phyloP scores from a whole-genome alignment of 768 basidiomycete genomes.

The Clavaria fumosa region DNA sequence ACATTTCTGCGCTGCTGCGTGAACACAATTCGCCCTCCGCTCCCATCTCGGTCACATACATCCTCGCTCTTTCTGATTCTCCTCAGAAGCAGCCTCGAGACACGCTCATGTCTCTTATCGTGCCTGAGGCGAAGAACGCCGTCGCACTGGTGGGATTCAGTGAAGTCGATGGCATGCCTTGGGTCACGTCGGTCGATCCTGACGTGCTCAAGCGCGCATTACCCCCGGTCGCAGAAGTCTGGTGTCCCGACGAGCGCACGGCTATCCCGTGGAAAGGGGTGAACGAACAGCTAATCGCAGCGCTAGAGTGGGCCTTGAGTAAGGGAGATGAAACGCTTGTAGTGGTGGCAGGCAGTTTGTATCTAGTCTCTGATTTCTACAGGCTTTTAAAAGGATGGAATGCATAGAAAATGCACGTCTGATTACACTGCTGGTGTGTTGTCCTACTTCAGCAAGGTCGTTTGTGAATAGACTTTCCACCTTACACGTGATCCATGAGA shows the following conservation, averaged over 20 bases:
- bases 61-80: constrained; percentile 74
- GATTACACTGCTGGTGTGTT: no score
- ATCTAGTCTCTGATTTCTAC: constrained; percentile 90
- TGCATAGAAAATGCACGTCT: no score
- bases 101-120: constrained; percentile 40
- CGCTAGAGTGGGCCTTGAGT: constrained; percentile 36
- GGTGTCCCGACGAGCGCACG: constrained; percentile 22
- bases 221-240: constrained; percentile 31
- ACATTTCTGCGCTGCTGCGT: constrained; percentile 30
- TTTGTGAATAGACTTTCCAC: no score
- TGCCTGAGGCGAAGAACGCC: constrained; percentile 21
- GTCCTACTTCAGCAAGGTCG: no score
- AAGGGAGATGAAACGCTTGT: constrained; percentile 33
- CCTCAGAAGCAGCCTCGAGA: constrained; percentile 69
- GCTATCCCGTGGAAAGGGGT: no score
- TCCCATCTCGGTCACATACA: constrained; percentile 39
- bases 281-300: constrained; percentile 16
- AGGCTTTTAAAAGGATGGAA: constrained; percentile 31
- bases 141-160: constrained; percentile 52
- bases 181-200: constrained; percentile 57
- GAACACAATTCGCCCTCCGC: neutral
- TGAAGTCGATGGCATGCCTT: constrained; percentile 85
- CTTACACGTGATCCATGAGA: no score
- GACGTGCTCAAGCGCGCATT: constrained; percentile 27
- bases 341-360: constrained; percentile 81